phyloP scores from a whole-genome alignment of 2,329 filamentous ascomycete species.

The Iodosphaeria phyllophila region DNA sequence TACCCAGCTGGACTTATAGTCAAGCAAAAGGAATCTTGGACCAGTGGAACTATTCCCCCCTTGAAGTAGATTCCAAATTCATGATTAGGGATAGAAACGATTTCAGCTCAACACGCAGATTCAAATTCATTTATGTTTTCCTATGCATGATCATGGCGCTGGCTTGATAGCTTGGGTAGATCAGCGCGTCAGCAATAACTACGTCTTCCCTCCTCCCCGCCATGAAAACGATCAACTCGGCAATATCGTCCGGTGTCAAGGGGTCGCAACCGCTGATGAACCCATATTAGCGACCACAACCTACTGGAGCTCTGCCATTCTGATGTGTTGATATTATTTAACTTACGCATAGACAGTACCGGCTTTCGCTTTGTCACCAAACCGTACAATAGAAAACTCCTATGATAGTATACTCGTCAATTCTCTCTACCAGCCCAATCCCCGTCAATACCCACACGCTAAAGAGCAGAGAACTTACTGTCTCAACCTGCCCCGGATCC shows the following conservation, averaged over 20 bases:
- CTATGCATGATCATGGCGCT: conserved; percentile 11
- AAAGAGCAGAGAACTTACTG: conserved; percentile 13
- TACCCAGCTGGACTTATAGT: too few relatives aligned
- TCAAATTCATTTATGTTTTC: too few relatives aligned
- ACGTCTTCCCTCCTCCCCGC: conserved; percentile 65
- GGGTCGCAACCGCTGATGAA: conserved; percentile 31
- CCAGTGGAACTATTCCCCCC: too few relatives aligned
- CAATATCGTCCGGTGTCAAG: conserved; percentile 60
- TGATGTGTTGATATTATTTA: background rate
- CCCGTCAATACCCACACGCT: background rate
- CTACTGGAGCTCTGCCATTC: background rate
- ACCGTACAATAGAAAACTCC: conserved; percentile 61
- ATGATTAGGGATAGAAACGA: too few relatives aligned
- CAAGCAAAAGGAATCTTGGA: too few relatives aligned
- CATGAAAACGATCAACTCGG: conserved; percentile 58
- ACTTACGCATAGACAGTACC: conserved; percentile 48
- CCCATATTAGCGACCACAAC: conserved; percentile 5
- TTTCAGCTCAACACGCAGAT: too few relatives aligned
- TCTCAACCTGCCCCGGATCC: conserved; percentile 66
- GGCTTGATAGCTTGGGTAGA: conserved; percentile 61
- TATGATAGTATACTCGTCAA: conserved; percentile 2
- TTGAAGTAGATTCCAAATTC: too few relatives aligned
- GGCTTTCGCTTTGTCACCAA: conserved; percentile 62
- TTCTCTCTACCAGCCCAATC: conserved; percentile 1
- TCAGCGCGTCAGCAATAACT: conserved; percentile 57